A percentile compares a stretch with the other conserved stretches of the same genome.
Evolutionary conservation across 2,329 filamentous ascomycete genomes (phyloP).

Genomic region (Cladosporium sp.): DNA sequence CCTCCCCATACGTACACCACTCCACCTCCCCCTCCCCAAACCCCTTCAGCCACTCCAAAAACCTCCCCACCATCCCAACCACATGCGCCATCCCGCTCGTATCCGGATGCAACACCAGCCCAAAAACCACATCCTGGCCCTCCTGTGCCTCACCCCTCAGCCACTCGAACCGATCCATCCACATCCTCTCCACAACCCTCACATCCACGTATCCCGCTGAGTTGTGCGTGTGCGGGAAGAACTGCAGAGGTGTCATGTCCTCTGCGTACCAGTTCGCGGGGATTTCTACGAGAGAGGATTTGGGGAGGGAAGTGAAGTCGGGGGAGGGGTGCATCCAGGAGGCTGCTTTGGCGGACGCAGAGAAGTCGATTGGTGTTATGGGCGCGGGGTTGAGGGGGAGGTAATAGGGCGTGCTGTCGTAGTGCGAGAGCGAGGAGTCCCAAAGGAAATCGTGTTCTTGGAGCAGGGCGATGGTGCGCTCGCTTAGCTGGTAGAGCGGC

Average conservation of each 20-base stretch:
- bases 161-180: conserved; percentile 61
- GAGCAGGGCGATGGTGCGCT: conserved; percentile 50
- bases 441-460: conserved; percentile 53
- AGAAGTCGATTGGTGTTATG: conserved; percentile 45
- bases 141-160: conserved; percentile 42
- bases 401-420: conserved; percentile 53
- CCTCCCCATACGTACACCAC: conserved; percentile 42
- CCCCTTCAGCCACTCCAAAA: conserved; percentile 52
- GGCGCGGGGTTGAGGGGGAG: conserved; percentile 43
- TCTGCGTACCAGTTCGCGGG: conserved; percentile 55
- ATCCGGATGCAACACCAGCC: conserved; percentile 58
- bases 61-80: conserved; percentile 57
- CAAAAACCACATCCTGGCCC: conserved; percentile 48
- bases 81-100: conserved; percentile 63
- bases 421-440: conserved; percentile 53
- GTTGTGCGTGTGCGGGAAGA: conserved; percentile 50
- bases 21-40: conserved; percentile 50
- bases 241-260: conserved; percentile 53
- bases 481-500: conserved; percentile 53
- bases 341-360: conserved; percentile 37
- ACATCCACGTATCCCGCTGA: conserved; percentile 60
- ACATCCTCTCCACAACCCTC: conserved; percentile 59
- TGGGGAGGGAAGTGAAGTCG: conserved; percentile 33
- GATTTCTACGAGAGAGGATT: conserved; percentile 46
- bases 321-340: conserved; percentile 50